These are phyloP conservation scores for Cladosporium cucumerinum DNA, from an alignment of 2,329 filamentous ascomycete species.

Conservation along the genomic window DNA sequence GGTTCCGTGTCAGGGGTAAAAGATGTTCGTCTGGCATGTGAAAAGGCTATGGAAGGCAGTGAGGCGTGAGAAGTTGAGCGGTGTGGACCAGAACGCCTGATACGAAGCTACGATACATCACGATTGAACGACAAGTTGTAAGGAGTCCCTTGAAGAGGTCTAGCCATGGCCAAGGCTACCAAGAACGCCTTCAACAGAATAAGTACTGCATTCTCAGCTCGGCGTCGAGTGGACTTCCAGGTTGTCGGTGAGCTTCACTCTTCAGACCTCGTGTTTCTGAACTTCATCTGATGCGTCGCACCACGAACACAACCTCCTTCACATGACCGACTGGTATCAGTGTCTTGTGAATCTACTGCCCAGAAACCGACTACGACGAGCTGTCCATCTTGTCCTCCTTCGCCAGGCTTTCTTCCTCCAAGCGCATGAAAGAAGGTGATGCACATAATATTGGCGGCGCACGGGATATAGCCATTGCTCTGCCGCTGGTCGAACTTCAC, in stretches of 20 bases:
- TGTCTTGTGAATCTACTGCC: not conserved
- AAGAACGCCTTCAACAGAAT: too few species aligned
- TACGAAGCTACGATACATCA: not conserved
- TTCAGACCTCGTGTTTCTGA: not conserved
- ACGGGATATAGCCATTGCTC: not conserved
- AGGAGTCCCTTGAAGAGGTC: too few species aligned
- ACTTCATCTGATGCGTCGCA: not conserved
- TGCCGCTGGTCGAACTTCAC: not conserved
- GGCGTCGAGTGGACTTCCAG: too few species aligned
- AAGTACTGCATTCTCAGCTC: too few species aligned
- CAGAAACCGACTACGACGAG: not conserved
- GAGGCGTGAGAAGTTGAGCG: not conserved
- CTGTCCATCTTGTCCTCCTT: not conserved
- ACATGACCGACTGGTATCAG: not conserved
- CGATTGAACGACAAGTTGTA: not conserved
- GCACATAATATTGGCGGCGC: too few species aligned
- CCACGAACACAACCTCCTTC: not conserved
- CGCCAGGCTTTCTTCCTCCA: not conserved
- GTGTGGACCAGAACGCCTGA: not conserved
- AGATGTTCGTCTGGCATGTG: constrained; percentile 39
- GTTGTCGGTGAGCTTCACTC: too few species aligned
- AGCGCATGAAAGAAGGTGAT: too few species aligned
- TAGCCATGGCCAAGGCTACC: too few species aligned
- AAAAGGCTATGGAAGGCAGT: constrained; percentile 22
- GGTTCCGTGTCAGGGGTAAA: constrained; percentile 42